A percentile compares a stretch with the other conserved stretches of the same genome.
phyloP scores from a whole-genome alignment of 2,329 filamentous ascomycete species.

The Diaporthe sp. region DNA sequence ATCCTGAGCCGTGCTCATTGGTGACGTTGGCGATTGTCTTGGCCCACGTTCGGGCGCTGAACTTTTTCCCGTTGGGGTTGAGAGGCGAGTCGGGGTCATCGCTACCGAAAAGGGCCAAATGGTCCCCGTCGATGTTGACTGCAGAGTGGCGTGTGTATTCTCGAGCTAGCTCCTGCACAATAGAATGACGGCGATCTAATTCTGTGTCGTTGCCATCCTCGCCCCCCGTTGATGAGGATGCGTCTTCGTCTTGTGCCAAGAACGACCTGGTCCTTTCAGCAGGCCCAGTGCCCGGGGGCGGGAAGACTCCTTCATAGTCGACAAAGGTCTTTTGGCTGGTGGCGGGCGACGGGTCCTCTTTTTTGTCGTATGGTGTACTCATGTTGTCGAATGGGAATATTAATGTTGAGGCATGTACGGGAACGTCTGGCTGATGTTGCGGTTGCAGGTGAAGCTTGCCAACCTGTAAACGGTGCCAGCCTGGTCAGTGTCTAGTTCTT shows the following conservation, averaged over 20 bases:
- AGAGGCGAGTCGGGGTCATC: constrained; percentile 49
- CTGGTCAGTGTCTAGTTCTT: neutral
- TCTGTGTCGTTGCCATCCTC: constrained; percentile 31
- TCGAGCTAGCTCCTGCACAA: constrained; percentile 45
- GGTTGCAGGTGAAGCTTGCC: neutral
- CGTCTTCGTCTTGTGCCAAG: neutral
- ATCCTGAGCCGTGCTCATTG: constrained; percentile 47
- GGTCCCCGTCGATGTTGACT: constrained; percentile 19
- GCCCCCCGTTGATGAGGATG: neutral
- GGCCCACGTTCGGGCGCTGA: constrained; percentile 54
- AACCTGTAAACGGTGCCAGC: neutral
- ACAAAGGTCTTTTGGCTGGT: constrained; percentile 10
- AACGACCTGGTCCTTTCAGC: neutral
- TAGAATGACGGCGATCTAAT: constrained; percentile 43
- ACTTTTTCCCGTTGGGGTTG: constrained; percentile 53
- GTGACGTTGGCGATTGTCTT: constrained; percentile 47
- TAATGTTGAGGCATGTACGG: neutral
- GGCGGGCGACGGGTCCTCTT: neutral
- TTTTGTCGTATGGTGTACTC: neutral
- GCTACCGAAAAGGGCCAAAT: constrained; percentile 47
- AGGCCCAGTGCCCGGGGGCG: neutral
- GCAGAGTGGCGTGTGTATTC: constrained; percentile 44
- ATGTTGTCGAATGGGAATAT: neutral
- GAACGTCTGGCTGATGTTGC: neutral
- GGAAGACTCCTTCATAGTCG: constrained; percentile 5